Conservation (phyloP, 805 yeast genomes). For the Pichia thaimueangensis region DNA sequence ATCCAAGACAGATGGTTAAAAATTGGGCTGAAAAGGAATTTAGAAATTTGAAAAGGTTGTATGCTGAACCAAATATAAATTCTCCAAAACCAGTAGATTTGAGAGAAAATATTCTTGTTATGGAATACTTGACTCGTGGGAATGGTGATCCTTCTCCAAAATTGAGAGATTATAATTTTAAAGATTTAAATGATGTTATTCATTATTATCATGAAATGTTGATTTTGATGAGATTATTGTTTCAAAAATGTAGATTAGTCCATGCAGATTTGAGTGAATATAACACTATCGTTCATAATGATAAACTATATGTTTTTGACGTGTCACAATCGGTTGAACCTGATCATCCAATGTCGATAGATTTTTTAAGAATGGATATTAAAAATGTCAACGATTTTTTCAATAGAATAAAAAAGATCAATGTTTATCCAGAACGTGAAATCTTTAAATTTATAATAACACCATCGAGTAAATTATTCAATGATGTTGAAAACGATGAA, state of each 20-base stretch:
- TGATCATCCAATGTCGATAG: constrained; percentile 94
- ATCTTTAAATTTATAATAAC: constrained; percentile 69
- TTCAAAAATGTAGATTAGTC: constrained; percentile 80
- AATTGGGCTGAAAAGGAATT: constrained; percentile 99
- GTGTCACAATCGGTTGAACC: constrained; percentile 98
- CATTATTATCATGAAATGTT: constrained; percentile 72
- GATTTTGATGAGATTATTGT: constrained; percentile 79
- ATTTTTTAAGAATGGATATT: constrained; percentile 94
- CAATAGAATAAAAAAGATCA: constrained; percentile 59
- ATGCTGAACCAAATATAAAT: constrained; percentile 67
- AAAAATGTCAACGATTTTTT: constrained; percentile 91
- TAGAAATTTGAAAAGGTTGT: constrained; percentile 78
- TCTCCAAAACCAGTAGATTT: constrained; percentile 89
- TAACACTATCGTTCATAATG: constrained; percentile 80
- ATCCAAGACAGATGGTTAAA: constrained; percentile 95
- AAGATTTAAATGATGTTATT: constrained; percentile 57
- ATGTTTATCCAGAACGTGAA: constrained; percentile 73
- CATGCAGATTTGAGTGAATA: constrained; percentile 98
- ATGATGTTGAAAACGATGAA: constrained; percentile 19
- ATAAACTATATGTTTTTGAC: constrained; percentile 78
- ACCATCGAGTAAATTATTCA: constrained; percentile 10
- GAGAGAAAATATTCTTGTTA: constrained; percentile 83
- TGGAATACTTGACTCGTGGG: constrained; percentile 82
- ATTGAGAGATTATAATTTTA: constrained; percentile 74
- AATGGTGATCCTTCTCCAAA: constrained; percentile 89